These are phyloP conservation scores for Alternaria dauci DNA, from an alignment of 2,329 filamentous ascomycete genomes.

Conservation along the genomic window DNA sequence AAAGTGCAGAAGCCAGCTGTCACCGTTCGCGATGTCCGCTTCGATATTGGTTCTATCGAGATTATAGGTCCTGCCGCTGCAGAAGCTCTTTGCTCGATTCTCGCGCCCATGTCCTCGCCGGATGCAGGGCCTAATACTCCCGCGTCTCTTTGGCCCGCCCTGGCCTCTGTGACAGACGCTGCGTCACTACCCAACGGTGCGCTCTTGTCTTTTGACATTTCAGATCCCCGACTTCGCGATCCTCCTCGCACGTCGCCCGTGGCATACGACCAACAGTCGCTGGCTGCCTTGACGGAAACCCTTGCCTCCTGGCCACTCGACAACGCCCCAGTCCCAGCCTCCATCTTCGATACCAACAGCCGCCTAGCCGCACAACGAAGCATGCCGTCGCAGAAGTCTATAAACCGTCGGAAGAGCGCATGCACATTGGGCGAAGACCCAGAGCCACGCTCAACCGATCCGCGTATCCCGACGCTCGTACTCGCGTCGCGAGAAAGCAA, in stretches of 20 bases:
- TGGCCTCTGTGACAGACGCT: constrained; percentile 54
- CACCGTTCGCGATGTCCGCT: constrained; percentile 73
- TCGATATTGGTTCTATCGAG: constrained; percentile 76
- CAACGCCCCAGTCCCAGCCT: constrained; percentile 54
- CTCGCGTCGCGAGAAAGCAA: constrained; percentile 65
- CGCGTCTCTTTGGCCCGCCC: constrained; percentile 42
- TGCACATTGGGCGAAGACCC: constrained; percentile 70
- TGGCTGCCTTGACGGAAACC: constrained; percentile 62
- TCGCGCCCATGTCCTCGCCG: constrained; percentile 60
- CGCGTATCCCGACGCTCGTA: constrained; percentile 78
- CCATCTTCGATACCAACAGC: constrained; percentile 73
- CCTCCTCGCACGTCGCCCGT: constrained; percentile 67
- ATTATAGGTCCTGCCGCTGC: constrained; percentile 78
- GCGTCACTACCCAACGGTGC: constrained; percentile 74
- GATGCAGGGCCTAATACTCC: constrained; percentile 39
- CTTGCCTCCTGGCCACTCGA: constrained; percentile 76
- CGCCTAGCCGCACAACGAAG: constrained; percentile 72
- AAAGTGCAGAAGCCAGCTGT: constrained; percentile 69
- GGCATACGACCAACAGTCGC: constrained; percentile 28
- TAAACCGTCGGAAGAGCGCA: constrained; percentile 77
- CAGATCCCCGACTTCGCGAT: constrained; percentile 82
- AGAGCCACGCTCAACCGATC: constrained; percentile 67
- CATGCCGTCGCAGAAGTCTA: constrained; percentile 77
- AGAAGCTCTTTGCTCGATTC: constrained; percentile 75
- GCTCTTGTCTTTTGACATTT: constrained; percentile 74